Evolutionary conservation across 805 yeast genomes (phyloP), one percentile per base, ranked within the genome.

Genomic region (Naumovozyma baii): DNA sequence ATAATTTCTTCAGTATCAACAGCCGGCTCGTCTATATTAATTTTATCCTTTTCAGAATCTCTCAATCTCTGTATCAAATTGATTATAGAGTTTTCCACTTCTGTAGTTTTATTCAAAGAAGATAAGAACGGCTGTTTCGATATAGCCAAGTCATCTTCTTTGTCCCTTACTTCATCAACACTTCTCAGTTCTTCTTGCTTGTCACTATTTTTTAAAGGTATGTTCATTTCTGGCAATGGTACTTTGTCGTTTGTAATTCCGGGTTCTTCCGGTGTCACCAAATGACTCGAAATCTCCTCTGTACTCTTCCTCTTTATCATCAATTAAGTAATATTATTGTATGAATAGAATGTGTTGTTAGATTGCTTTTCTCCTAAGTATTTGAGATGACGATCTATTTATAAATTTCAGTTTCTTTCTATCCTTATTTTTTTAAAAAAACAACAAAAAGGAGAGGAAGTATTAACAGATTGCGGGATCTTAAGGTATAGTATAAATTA

Each of bases 201-300:
- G 5, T 29, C 31, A n/a, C 31, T 29, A 12, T 29, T n/a, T n/a
- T 29, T 14, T 29, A 5, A 5, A 13, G 3, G 25, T 10, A 3
- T 12, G 17, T 14, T 13, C 13, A 20, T 13, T 31, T 16, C n/a
- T 33, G 13, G 15, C 38, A 10, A 10, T 22, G 9, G 26, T 22
- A 10, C 10, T 2, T 13, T 22, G 8, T 33, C 33, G 25, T 31
- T 33, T 14, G 8, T 20, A 12, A 14, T 37, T 14, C 16, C 34
- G n/a, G 51, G 54, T 37, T 51, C 56, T 25, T 51, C 53, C 15
- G 56, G 56, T 3, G 56, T 51, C 18, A 47, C 53, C 35, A 51
- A 38, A 30, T 51, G 53, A 16, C 39, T 39, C 14, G 44, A 40
- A n/a, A 35, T 35, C 5, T 41, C 37, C 18, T 31, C 38, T 18